Conservation (phyloP, 768 basidiomycete genomes). For the Agrocybe praecox region DNA sequence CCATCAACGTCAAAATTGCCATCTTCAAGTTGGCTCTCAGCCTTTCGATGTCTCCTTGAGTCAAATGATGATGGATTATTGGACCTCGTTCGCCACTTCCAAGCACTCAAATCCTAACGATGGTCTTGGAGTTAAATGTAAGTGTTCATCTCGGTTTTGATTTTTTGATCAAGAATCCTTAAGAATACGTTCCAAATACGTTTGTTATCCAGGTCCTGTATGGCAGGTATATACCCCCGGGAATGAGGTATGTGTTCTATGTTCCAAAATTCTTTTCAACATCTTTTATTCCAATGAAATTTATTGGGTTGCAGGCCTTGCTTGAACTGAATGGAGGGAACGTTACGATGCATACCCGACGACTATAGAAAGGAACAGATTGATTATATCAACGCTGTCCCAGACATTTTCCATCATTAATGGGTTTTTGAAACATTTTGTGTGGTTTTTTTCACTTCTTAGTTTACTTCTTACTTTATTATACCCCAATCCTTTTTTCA, state of each 20-base stretch:
- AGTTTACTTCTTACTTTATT: no score
- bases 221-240: not conserved
- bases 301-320: not conserved
- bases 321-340: conserved; percentile 10
- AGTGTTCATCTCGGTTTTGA: no score
- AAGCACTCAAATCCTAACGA: conserved; percentile 36
- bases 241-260: not conserved
- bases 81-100: conserved; percentile 38
- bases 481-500: no score
- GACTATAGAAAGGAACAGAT: conserved; percentile 35
- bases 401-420: conserved; percentile 17
- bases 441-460: no score
- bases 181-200: no score
- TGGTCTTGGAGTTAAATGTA: conserved; percentile 27
- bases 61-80: conserved; percentile 36
- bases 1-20: no score
- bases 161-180: no score
- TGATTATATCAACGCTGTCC: conserved; percentile 33
- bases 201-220: not conserved
- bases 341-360: conserved; percentile 34
- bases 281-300: not conserved
- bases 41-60: conserved; percentile 18
- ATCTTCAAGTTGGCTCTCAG: not conserved
- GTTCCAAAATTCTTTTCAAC: not conserved
- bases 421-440: conserved; percentile 4